Base-by-base conservation (phyloP, 169 alveolate species). In the Plasmodium berghei region DNA sequence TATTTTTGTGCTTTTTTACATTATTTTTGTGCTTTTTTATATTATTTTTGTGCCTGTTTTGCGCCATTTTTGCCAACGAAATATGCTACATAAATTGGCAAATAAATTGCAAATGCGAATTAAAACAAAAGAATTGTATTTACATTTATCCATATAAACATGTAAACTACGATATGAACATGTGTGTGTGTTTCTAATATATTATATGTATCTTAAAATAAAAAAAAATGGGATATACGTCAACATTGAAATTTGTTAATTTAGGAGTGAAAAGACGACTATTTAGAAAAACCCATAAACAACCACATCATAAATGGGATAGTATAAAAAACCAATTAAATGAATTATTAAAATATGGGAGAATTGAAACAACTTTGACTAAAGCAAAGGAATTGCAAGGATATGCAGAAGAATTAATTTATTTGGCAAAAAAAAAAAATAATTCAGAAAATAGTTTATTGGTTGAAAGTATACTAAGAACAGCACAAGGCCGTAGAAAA, bases 351-450 rank as follows among this genome's bases (percentile, higher is more conserved):
- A 92, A 95, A 34, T 64, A 89, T 70, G 97, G 97, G 5, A 91
- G 98, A 26, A 55, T 96, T 24, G 97, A 96, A 83, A 69, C 94
- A 28, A 95, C 98, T 0, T 83, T 96, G 42, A 92, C 97, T 1
- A 87, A 95, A 28, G 97, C 97, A 9, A 95, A 95, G 72, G 98
- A 96, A 73, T 88, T 96, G 40, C 98, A 96, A 91, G 97, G 95
- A 58, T 96, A 94, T 73, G 96, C 97, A 10, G 98, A 96, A 67
- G 98, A 96, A 71, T 74, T 96, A 70, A 86, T 96, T 1, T 93
- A 83, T 70, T 94, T 93, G 42, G 97, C 98, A 2, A 96, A 95
- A 73, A 34, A 34, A 34, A 90, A 88, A 62, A 94, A 97, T 92
- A 75, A 40, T 14, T 67, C 46, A 22, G 93, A 92, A 42, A 88